Evolutionary conservation across 2,329 filamentous ascomycete species (phyloP).

Genomic region (Dendryphion nanum): DNA sequence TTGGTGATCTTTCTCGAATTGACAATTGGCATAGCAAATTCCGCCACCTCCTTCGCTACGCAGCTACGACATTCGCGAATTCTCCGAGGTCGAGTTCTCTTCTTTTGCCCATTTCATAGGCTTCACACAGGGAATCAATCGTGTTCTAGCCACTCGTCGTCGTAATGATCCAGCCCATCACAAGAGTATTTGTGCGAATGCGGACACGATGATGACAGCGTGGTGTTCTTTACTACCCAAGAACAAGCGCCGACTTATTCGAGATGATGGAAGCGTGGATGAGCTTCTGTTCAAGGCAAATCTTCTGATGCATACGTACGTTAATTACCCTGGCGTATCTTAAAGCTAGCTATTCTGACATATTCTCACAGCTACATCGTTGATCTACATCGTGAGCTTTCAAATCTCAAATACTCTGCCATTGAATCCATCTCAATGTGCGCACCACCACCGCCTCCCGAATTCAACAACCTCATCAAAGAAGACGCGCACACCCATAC

Average conservation of each 20-base stretch:
- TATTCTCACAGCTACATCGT: constrained; percentile 15
- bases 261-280: constrained; percentile 67
- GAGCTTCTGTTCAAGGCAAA: constrained; percentile 82
- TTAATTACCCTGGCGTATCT: no score
- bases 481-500: constrained; percentile 20
- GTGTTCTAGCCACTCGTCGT: constrained; percentile 55
- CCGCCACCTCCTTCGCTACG: constrained; percentile 53
- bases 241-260: constrained; percentile 65
- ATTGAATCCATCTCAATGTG: constrained; percentile 22
- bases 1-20: no score
- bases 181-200: constrained; percentile 10
- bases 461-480: constrained; percentile 8
- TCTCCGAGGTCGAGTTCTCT: constrained; percentile 71
- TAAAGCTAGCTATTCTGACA: background rate
- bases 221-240: constrained; percentile 75
- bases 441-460: constrained; percentile 19
- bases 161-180: constrained; percentile 11
- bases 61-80: constrained; percentile 71
- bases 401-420: constrained; percentile 11
- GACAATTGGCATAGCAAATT: constrained; percentile 13
- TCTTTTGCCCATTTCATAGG: constrained; percentile 81
- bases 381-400: constrained; percentile 20
- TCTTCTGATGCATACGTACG: constrained; percentile 20
- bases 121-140: constrained; percentile 70
- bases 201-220: constrained; percentile 60